Conservation (phyloP, 2,329 filamentous ascomycete genomes). For the Pestalotiopsis sp. region DNA sequence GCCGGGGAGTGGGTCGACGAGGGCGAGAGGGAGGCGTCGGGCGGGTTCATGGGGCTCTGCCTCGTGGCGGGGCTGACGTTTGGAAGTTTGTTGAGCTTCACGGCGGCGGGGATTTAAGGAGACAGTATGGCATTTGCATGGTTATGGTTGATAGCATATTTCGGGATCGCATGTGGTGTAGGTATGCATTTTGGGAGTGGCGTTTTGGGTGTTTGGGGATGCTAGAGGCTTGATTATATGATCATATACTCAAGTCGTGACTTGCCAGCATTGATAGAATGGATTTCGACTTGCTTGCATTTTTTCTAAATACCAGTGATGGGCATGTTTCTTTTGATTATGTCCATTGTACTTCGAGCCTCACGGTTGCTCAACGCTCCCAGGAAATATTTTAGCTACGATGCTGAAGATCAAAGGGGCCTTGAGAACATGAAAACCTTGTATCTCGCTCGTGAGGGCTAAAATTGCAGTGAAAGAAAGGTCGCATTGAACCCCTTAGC, state of each 20-base stretch:
- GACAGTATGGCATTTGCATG: neutral
- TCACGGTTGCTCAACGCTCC: too few relatives aligned
- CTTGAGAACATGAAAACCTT: too few relatives aligned
- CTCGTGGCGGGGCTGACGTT: slow-evolving; percentile 81
- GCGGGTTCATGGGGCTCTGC: slow-evolving; percentile 91
- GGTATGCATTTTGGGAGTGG: neutral
- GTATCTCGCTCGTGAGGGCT: neutral
- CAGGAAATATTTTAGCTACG: too few relatives aligned
- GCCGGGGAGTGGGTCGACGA: slow-evolving; percentile 79
- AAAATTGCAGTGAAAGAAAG: too few relatives aligned
- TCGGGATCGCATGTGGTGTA: neutral
- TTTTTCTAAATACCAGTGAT: too few relatives aligned
- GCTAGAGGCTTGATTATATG: neutral
- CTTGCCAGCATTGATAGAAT: neutral
- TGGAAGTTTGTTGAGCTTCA: slow-evolving; percentile 90
- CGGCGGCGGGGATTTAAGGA: slow-evolving; percentile 55
- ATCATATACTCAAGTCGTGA: neutral
- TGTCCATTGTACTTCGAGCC: too few relatives aligned
- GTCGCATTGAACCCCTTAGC: too few relatives aligned
- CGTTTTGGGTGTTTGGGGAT: neutral
- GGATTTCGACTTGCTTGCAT: neutral
- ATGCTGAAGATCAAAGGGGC: too few relatives aligned
- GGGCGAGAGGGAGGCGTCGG: slow-evolving; percentile 83
- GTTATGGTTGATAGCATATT: neutral
- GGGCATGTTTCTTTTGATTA: too few relatives aligned